Base-by-base conservation (phyloP, 805 yeast genomes). In the Saccharomycopsis sp. region DNA sequence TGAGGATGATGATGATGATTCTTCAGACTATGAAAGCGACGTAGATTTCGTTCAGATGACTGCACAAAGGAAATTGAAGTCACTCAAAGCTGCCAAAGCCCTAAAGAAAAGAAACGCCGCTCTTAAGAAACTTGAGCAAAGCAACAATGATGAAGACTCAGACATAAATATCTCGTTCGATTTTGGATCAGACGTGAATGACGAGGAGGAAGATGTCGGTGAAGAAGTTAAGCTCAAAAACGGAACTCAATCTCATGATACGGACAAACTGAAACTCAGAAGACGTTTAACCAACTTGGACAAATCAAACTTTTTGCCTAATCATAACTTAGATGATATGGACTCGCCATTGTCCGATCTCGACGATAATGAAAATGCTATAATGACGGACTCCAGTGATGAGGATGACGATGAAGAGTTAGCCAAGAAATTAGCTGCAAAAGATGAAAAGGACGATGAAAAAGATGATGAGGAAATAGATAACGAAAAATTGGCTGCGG, bases 41-140 rank as follows among this genome's bases (percentile, higher is more conserved):
- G 75, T 80, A 2, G 89, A 82, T 59, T 80, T 78, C 55, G 83
- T 81, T 12, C 73, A 72, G 55, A 59, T 82, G 46, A 81, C 83
- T 26, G 82, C 80, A 7, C 80, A 79, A 55, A 65, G 76, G 47
- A 75, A 80, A 59, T 73, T 73, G 29, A 68, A 62, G 45, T 67
- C 76, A 1, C 61, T 73, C 66, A 69, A 71, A 47, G 73, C 74
- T 1, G 69, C 45, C 9, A 45, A 45, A 20, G 45, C 39, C 56
- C 52, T 23, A 43, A 51, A 21, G 49, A 64, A 33, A 65, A 65
- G 44, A 68, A 22, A 23, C 27, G 29, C 5, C 27, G n/a, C 7
- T 15, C 31, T 4, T n/a, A 15, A n/a, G 3, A 19, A 62, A 46
- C 53, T 38, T 20, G 46, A 39, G 4, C 32, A 38, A 16, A 45